A percentile compares a stretch with the other conserved stretches of the same genome.
phyloP scores from a whole-genome alignment of 106 monocot species.

The Phalaenopsis aphrodite region DNA sequence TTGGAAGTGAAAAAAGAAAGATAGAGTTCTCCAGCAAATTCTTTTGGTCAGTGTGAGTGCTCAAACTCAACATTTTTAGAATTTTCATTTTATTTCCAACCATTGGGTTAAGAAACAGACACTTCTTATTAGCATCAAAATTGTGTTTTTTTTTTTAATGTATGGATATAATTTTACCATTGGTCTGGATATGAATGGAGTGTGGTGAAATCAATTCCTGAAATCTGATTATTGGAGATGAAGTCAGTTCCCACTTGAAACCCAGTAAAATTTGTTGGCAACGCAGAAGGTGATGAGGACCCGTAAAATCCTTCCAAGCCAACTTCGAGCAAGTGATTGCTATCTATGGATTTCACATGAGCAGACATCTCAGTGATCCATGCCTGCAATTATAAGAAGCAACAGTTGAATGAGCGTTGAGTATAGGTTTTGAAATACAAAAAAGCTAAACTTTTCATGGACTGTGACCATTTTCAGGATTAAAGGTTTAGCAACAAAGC shows the following conservation, averaged over 20 bases:
- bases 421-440: too few species aligned
- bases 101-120: too few species aligned
- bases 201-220: conserved; percentile 80
- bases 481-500: neutral
- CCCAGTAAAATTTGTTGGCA: conserved; percentile 17
- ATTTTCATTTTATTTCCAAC: too few species aligned
- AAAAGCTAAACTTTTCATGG: too few species aligned
- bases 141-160: too few species aligned
- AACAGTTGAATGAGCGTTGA: neutral
- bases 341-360: conserved; percentile 75
- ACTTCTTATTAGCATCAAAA: too few species aligned
- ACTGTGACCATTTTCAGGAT: too few species aligned
- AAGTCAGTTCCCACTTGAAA: conserved; percentile 74
- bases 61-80: too few species aligned
- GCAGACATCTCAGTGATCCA: conserved; percentile 89
- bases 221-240: conserved; percentile 67
- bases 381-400: conserved; percentile 14
- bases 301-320: conserved; percentile 78
- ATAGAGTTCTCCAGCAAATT: too few species aligned
- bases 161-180: conserved; percentile 30
- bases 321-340: conserved; percentile 63
- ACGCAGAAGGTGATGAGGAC: conserved; percentile 11
- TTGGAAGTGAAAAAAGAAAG: too few species aligned
- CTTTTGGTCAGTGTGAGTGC: too few species aligned
- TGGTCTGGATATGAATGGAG: conserved; percentile 82